Evolutionary conservation across 2,329 filamentous ascomycete genomes (phyloP), one percentile per base, ranked within the genome.

Genomic region (Fusarium armeniacum): DNA sequence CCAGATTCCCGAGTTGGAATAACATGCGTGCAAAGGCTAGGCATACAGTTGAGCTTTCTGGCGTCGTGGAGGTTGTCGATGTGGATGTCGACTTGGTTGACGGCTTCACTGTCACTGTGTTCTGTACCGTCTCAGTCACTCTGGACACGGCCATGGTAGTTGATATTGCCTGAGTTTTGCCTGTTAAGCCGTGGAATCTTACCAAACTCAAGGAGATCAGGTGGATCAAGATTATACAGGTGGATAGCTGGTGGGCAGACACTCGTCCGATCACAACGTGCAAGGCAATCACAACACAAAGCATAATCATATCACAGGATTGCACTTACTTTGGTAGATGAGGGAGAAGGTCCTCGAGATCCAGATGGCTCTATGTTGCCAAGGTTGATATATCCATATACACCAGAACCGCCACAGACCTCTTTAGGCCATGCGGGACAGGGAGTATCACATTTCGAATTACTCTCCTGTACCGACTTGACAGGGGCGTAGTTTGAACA

Each of bases 381-480:
- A 16, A 92, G 78, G 26, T 82, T 73, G 57, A 94, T 83, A 76
- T 95, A 95, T 51, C 89, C 90, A 73, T 82, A 95, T 5, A 89
- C 74, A 47, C 81, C 83, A 33, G 83, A 70, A 36, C 87, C 88
- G 64, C 92, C 92, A 74, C 92, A 95, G 13, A 82, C 79, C 67
- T 94, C 91, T 2, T 54, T 35, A 0, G 87, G 87, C 75, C 86
- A 95, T n/a, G 91, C 92, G 11, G 91, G 91, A 72, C 92, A 95
- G 18, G 79, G 52, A 1, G 77, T 77, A 69, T 84, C 79, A 79
- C 92, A 95, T 24, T 84, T 72, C 35, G 67, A 70, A 3, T 79
- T 77, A 24, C 80, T 75, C 52, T 83, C 80, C 57, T 82, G 77
- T 33, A 76, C 77, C 22, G 74, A 76, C 33, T 80, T 68, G 51